phyloP scores from a whole-genome alignment of 805 yeast genomes.

The Wickerhamiella kurtzmanii region DNA sequence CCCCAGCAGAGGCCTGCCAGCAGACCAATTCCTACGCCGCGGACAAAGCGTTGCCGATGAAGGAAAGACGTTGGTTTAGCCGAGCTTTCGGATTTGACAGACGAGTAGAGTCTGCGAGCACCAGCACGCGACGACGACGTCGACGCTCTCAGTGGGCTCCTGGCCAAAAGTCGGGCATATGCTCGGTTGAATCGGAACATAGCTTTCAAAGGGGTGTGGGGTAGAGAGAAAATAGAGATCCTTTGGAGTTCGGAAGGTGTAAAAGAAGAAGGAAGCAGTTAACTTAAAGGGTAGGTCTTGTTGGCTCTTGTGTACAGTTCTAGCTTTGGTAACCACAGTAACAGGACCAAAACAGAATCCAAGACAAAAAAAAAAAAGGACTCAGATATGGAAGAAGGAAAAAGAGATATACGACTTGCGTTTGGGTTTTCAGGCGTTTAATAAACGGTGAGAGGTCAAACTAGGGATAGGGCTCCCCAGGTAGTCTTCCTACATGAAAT shows the following conservation, averaged over 20 bases:
- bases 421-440: neutral
- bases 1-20: conserved; percentile 9
- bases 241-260: too few relatives aligned
- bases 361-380: neutral
- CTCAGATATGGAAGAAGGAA: neutral
- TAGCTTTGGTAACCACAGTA: too few relatives aligned
- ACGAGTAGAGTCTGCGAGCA: neutral
- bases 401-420: neutral
- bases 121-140: too few relatives aligned
- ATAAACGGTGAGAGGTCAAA: neutral
- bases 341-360: too few relatives aligned
- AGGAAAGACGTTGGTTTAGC: neutral
- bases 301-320: too few relatives aligned
- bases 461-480: neutral
- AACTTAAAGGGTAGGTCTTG: too few relatives aligned
- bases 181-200: neutral
- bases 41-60: conserved; percentile 4
- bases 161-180: neutral
- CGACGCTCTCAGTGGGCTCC: neutral
- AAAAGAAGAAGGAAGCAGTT: too few relatives aligned
- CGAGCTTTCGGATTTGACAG: neutral
- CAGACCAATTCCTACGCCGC: conserved; percentile 5
- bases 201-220: too few relatives aligned
- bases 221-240: too few relatives aligned
- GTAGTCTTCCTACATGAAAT: neutral